These are phyloP conservation scores for Starmerella riodocensis DNA, from an alignment of 805 yeast genomes.

Conservation along the genomic window DNA sequence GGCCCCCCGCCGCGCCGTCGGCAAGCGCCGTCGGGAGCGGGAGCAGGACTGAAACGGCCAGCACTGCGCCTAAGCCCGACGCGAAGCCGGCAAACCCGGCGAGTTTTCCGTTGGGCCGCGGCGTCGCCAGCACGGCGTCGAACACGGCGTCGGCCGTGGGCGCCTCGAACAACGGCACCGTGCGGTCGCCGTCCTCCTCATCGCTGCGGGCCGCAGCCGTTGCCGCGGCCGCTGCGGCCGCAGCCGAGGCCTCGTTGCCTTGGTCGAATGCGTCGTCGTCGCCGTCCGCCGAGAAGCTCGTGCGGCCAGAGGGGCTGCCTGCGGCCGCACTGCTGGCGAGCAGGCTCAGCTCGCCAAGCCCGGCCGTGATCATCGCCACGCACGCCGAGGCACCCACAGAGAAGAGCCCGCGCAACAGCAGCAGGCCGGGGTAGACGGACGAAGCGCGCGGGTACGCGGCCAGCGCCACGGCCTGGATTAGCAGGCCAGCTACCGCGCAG, in stretches of 20 bases:
- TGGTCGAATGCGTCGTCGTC: background rate
- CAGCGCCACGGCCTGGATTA: slow-evolving; percentile 36
- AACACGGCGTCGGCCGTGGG: slow-evolving; percentile 1
- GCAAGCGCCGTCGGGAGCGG: slow-evolving; percentile 49
- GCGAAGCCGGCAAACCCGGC: slow-evolving; percentile 45
- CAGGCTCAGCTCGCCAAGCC: slow-evolving; percentile 36
- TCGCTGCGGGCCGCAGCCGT: background rate
- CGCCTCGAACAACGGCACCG: slow-evolving; percentile 12
- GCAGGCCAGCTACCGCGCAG: slow-evolving; percentile 37
- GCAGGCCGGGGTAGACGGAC: slow-evolving; percentile 37
- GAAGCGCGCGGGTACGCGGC: slow-evolving; percentile 37
- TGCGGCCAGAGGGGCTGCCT: background rate
- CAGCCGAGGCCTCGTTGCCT: background rate
- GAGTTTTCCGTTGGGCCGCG: slow-evolving; percentile 38
- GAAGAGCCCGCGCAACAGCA: slow-evolving; percentile 41
- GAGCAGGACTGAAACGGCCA: slow-evolving; percentile 42
- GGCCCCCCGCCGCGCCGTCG: slow-evolving; percentile 5
- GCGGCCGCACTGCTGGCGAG: background rate
- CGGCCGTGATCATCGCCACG: slow-evolving; percentile 48
- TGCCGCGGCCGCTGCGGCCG: background rate
- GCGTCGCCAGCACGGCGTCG: slow-evolving; percentile 7
- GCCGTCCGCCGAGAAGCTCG: background rate
- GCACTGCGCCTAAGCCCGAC: slow-evolving; percentile 34
- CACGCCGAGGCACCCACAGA: slow-evolving; percentile 46
- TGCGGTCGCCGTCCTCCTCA: slow-evolving; percentile 8